Evolutionary conservation across 1,139 yeast species (phyloP).

Genomic region (Lipomyces yarrowii): DNA sequence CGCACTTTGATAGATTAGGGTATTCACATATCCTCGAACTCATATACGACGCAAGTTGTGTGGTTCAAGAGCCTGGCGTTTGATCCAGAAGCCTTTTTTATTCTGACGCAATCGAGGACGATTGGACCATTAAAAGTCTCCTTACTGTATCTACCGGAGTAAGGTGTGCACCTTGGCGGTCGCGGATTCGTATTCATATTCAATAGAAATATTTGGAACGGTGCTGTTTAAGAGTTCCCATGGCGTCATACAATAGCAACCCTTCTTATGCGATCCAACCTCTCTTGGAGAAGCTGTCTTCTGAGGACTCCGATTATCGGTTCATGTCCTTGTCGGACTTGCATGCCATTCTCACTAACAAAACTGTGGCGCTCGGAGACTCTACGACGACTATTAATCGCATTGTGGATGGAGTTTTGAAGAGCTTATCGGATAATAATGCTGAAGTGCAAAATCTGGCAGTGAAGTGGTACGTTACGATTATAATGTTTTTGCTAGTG

Average conservation of each 20-base stretch:
- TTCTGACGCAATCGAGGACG: not conserved
- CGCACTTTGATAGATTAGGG: not conserved
- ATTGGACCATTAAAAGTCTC: not conserved
- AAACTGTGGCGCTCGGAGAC: slow-evolving; percentile 39
- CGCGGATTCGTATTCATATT: not conserved
- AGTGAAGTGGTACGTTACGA: slow-evolving; percentile 54
- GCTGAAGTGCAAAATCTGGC: slow-evolving; percentile 83
- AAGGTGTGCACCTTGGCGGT: not conserved
- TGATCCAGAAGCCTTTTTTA: not conserved
- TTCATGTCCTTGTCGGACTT: slow-evolving; percentile 87
- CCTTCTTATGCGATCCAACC: slow-evolving; percentile 22
- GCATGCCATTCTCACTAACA: slow-evolving; percentile 50
- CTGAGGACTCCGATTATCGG: slow-evolving; percentile 71
- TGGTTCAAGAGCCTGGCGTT: not conserved
- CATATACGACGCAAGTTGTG: not conserved
- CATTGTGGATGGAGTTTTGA: slow-evolving; percentile 55
- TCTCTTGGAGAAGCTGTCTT: slow-evolving; percentile 28
- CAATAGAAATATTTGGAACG: not conserved
- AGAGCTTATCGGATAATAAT: slow-evolving; percentile 62
- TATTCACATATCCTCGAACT: not conserved
- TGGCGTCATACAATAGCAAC: slow-evolving; percentile 9
- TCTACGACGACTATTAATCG: slow-evolving; percentile 33
- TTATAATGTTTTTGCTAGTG: not conserved
- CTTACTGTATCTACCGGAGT: not conserved
- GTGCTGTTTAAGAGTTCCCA: not conserved